Evolutionary conservation across 345 rosid genomes (phyloP).

Genomic region (Carallia brachiata): DNA sequence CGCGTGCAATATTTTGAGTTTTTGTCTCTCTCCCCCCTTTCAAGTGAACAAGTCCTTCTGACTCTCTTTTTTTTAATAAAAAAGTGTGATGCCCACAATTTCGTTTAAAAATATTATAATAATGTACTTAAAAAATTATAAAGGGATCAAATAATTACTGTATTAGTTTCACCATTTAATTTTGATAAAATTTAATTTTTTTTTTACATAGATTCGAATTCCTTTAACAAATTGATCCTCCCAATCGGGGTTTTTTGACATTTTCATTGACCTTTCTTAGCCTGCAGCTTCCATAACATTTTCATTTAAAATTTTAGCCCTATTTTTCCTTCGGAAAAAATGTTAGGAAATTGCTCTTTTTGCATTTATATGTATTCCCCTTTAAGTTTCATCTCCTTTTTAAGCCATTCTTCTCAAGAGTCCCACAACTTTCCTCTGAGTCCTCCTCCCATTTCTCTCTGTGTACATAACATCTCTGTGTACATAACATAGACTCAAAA

Average conservation of each 20-base stretch:
- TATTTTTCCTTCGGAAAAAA: not conserved
- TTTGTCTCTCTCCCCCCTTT: conserved; percentile 2
- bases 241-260: no score
- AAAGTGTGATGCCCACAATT: no score
- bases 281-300: conserved; percentile 21
- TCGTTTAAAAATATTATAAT: no score
- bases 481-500: not conserved
- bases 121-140: no score
- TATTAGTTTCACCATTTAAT: no score
- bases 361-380: not conserved
- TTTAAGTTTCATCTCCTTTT: not conserved
- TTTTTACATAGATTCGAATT: no score
- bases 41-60: conserved; percentile 20
- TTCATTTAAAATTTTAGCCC: not conserved
- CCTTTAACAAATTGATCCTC: no score
- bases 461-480: not conserved
- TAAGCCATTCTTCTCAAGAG: not conserved
- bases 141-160: no score
- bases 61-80: no score
- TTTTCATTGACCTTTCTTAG: not conserved
- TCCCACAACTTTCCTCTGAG: not conserved
- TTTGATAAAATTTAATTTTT: no score
- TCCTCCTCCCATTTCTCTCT: not conserved
- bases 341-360: not conserved
- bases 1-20: conserved; percentile 18